Percentiles rank a stretch among this genome's conserved stretches.
phyloP scores from a whole-genome alignment of 305 asterid species.

The Lippia alba region DNA sequence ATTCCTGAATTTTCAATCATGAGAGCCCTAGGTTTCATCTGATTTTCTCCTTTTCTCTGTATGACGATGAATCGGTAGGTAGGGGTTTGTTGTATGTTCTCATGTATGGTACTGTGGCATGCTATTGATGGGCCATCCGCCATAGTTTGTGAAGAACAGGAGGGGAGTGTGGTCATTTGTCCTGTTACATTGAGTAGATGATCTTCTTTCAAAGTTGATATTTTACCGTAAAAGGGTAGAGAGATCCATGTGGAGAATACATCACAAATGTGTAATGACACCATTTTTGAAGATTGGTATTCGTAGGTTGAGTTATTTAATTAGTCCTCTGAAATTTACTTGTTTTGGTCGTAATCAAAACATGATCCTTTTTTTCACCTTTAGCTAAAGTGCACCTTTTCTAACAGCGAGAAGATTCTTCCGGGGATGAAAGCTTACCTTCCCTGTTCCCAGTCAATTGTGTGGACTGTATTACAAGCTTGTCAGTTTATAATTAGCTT shows the following conservation, averaged over 20 bases:
- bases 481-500: not conserved
- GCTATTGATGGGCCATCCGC: not conserved
- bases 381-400: slow-evolving; percentile 1
- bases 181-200: not conserved
- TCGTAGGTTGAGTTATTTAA: not conserved
- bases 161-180: not conserved
- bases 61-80: slow-evolving; percentile 4
- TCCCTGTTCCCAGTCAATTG: slow-evolving; percentile 18
- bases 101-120: slow-evolving; percentile 7
- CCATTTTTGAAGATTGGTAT: not conserved
- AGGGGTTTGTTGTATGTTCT: slow-evolving; percentile 2
- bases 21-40: slow-evolving; percentile 4
- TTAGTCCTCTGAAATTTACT: not conserved
- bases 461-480: not conserved
- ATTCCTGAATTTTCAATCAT: not conserved
- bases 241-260: slow-evolving; percentile 20
- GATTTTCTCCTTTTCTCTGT: not conserved
- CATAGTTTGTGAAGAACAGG: not conserved
- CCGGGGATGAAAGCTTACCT: not conserved
- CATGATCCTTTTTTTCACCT: not conserved
- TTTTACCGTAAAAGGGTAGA: slow-evolving; percentile 12
- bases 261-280: not conserved
- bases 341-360: not conserved
- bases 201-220: not conserved
- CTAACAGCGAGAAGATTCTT: not conserved